Base-by-base conservation (phyloP, 352 stramenopile genomes). In the Peronospora destructor region DNA sequence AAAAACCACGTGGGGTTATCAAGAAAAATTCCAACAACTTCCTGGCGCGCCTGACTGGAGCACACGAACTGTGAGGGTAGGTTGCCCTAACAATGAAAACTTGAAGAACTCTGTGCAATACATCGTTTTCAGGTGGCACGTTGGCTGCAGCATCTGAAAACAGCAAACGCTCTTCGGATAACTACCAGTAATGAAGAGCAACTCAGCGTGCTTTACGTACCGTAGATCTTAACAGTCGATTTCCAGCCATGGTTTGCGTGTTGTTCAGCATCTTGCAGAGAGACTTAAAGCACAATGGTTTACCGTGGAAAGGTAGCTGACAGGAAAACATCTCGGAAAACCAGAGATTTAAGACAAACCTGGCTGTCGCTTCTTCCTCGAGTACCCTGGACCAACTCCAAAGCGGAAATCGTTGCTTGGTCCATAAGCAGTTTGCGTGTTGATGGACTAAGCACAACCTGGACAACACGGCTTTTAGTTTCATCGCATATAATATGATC, bases 1-100 rank as follows among this genome's bases (percentile, higher is more conserved):
- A 94, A 91, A 61, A 87, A 90, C 65, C 76, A 86, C 2, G 78
- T 68, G 4, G 83, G 80, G 36, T 94, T 89, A 40, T 87, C 69
- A 1, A 94, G 60, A 25, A 91, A 84, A 8, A 87, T 59, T 7
- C 59, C 67, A 14, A 94, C 64, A 35, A 90, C 58, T 42, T 90
- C 74, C 29, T 94, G 83, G 0, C 82, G 77, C 13, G 49, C 72
- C 42, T 85, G 61, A 33, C 79, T 90, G 45, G 12, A 54, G n/a
- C 23, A 35, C 19, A 25, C 25, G 17, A 34, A n/a, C 16, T 29
- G 34, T 53, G 39, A 56, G 28, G 33, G 16, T 30, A 10, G 45
- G 33, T 6, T 4, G 4, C 2, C 7, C 43, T 5, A 26, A 19
- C 36, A 26, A 45, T 30, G 25, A 12, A n/a, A 43, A 17, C 12